Base-by-base conservation (phyloP, 495 filamentous ascomycete species). In the Coniosporium apollinis region DNA sequence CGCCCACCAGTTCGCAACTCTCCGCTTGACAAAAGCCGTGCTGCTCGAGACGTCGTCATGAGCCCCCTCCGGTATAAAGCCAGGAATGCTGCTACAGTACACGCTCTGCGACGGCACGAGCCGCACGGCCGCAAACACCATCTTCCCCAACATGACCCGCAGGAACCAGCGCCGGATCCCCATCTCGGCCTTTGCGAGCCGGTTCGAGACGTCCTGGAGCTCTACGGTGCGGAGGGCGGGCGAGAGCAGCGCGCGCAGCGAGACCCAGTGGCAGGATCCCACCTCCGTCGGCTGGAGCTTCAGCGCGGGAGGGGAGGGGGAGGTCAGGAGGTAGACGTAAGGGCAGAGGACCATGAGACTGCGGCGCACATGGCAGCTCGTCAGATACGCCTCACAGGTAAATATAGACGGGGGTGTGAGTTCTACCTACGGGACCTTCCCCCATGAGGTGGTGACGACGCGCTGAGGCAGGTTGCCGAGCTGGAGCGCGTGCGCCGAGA, bases 261-360 rank as follows among this genome's bases (percentile, higher is more conserved):
- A 69, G 15, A 86, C 76, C 80, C 80, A 86, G 52, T 86, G 80
- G 3, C 69, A 71, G 1, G 78, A 76, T 20, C 70, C 73, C 6
- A 83, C 76, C 56, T 86, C 80, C 3, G 72, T 66, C 1, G 77
- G 75, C 45, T 84, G 78, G 16, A 84, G 58, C 14, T 60, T 60
- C 11, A 84, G 59, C 6, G 67, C 55, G 1, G 76, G 72, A 7
- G 70, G 57, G 21, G 67, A 56, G 26, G 65, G 66, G 18, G 60
- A 62, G 9, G 70, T 76, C 21, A 70, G 51, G 16, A 86, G 57
- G 48, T 74, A 84, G 30, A 86, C 59, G 50, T 76, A 84, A 0
- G 79, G 77, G 41, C 77, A 83, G 4, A 85, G 67, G 2, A 84
- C 75, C 76, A 85, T 82, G 21, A 85, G 51, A 15, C 75, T 80